Conservation (phyloP, 1,284 basidiomycete genomes). For the Leccinum subspadiceum region DNA sequence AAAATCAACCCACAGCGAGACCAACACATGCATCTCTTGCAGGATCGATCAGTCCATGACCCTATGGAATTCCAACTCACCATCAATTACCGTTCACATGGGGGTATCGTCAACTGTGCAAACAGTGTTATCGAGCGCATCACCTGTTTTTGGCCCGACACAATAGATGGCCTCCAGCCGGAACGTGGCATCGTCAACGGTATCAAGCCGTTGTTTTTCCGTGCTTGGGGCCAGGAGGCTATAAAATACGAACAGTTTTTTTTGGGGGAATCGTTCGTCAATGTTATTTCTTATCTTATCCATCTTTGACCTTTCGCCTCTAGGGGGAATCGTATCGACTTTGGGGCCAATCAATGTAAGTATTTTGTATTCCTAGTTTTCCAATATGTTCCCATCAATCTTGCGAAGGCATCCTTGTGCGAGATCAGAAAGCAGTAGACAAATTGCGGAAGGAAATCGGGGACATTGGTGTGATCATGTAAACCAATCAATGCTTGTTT, state of each 20-base stretch:
- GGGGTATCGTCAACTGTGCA: constrained; percentile 68
- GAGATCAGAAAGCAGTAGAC: constrained; percentile 52
- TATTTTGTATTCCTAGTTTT: not conserved
- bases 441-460: constrained; percentile 13
- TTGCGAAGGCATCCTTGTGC: constrained; percentile 64
- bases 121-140: constrained; percentile 64
- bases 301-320: constrained; percentile 5
- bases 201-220: constrained; percentile 58
- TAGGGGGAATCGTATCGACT: constrained; percentile 54
- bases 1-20: constrained; percentile 18
- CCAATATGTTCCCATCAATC: not conserved
- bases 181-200: constrained; percentile 64
- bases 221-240: constrained; percentile 50
- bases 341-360: constrained; percentile 69
- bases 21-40: constrained; percentile 12
- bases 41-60: constrained; percentile 19
- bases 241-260: constrained; percentile 54
- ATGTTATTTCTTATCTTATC: not conserved
- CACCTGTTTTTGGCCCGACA: constrained; percentile 58
- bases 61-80: constrained; percentile 59
- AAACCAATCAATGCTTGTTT: too few species aligned
- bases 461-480: too few species aligned
- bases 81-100: constrained; percentile 70
- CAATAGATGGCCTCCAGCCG: constrained; percentile 58
- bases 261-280: constrained; percentile 36